Conservation (phyloP, 129 eudicot genomes). For the Flaveria trinervia region DNA sequence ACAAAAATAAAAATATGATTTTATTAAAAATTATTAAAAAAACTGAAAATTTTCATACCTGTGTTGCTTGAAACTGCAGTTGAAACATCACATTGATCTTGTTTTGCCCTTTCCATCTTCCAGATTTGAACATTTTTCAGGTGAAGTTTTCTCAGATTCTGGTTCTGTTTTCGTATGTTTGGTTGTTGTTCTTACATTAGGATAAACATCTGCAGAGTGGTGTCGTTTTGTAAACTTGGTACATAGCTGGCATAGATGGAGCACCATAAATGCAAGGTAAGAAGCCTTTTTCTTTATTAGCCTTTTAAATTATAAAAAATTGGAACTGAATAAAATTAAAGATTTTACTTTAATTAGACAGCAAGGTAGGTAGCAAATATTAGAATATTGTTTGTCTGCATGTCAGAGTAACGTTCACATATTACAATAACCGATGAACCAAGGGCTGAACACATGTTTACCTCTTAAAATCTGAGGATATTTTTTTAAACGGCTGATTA, state of each 20-base stretch:
- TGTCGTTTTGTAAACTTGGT: slow-evolving; percentile 32
- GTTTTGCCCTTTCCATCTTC: slow-evolving; percentile 73
- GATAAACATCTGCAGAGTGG: slow-evolving; percentile 22
- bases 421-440: background rate
- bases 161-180: background rate
- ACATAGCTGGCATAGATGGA: slow-evolving; percentile 39
- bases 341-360: slow-evolving; percentile 38
- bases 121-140: slow-evolving; percentile 76
- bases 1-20: background rate
- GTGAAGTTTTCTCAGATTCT: slow-evolving; percentile 8
- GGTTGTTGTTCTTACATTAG: slow-evolving; percentile 30
- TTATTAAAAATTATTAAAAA: background rate
- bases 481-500: no score
- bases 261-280: slow-evolving; percentile 43
- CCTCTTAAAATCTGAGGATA: no score
- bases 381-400: slow-evolving; percentile 26
- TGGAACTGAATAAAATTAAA: background rate
- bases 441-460: no score
- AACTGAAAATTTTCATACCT: slow-evolving; percentile 43
- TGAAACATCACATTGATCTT: slow-evolving; percentile 84
- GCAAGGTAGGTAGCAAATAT: slow-evolving; percentile 41
- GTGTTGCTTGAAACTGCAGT: slow-evolving; percentile 92
- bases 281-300: slow-evolving; percentile 45
- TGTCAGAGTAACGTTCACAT: slow-evolving; percentile 34
- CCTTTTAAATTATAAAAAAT: background rate